These are phyloP conservation scores for Nannizziopsis arthrosporioides DNA, from an alignment of 2,329 filamentous ascomycete genomes.

Conservation along the genomic window DNA sequence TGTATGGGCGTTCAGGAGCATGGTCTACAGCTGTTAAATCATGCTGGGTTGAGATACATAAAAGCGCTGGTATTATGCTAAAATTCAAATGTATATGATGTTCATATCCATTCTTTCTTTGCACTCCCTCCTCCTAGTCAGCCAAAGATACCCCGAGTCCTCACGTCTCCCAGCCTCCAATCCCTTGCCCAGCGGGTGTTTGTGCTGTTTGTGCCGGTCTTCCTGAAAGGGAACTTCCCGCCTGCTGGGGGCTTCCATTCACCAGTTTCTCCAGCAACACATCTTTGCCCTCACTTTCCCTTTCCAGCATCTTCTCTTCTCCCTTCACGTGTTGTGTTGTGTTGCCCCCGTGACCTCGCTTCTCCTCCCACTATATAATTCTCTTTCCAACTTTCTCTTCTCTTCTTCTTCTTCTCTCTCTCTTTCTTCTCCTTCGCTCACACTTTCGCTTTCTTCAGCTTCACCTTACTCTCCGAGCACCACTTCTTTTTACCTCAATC, in stretches of 20 bases:
- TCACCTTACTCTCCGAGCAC: constrained; percentile 8
- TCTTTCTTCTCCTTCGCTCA: constrained; percentile 2
- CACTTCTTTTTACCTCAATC: constrained; percentile 1
- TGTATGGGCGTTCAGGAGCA: constrained; percentile 6
- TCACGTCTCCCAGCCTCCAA: neutral
- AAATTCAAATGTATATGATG: neutral
- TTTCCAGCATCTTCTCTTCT: neutral
- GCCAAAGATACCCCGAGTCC: neutral
- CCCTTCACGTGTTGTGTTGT: neutral
- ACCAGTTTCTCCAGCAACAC: neutral
- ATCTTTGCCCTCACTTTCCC: neutral
- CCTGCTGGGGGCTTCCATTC: too few relatives aligned
- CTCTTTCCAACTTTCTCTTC: constrained; percentile 1
- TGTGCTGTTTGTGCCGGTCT: too few relatives aligned
- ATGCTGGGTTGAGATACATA: constrained; percentile 6
- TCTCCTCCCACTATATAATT: neutral
- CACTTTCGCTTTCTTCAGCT: constrained; percentile 1
- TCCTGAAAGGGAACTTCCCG: too few relatives aligned
- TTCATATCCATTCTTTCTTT: constrained; percentile 5
- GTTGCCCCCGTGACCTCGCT: neutral
- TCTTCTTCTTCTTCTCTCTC: constrained; percentile 1
- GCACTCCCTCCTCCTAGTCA: neutral
- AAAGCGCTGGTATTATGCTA: constrained; percentile 2
- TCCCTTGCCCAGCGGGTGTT: too few relatives aligned
- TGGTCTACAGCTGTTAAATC: neutral